These are phyloP conservation scores for Blepharisma japonicum DNA, from an alignment of 73 alveolate genomes.

Conservation along the genomic window DNA sequence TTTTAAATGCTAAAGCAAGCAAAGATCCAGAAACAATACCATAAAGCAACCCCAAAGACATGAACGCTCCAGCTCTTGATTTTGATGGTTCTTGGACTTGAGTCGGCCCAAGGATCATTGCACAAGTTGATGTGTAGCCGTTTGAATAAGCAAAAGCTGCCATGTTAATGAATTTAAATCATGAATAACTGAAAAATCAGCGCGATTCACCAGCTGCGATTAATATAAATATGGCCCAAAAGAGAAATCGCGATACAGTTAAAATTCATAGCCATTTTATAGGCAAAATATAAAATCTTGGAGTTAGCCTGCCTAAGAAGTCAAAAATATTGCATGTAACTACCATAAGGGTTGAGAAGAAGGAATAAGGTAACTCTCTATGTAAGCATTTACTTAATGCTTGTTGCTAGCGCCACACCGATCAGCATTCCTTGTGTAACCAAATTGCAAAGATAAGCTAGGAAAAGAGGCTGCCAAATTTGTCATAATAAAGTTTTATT, in stretches of 20 bases:
- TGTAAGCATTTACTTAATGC: neutral
- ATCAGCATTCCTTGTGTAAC: slow-evolving; percentile 11
- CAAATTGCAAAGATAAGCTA: slow-evolving; percentile 6
- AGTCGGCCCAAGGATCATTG: slow-evolving; percentile 61
- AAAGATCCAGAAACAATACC: slow-evolving; percentile 60
- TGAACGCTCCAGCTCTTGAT: slow-evolving; percentile 51
- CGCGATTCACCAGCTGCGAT: slow-evolving; percentile 33
- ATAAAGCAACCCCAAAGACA: slow-evolving; percentile 43
- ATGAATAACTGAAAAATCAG: slow-evolving; percentile 45
- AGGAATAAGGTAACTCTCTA: slow-evolving; percentile 14
- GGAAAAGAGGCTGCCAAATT: slow-evolving; percentile 16
- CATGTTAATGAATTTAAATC: slow-evolving; percentile 64
- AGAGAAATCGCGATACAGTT: neutral
- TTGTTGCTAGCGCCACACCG: slow-evolving; percentile 3
- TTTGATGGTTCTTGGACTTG: slow-evolving; percentile 43
- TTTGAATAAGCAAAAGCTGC: slow-evolving; percentile 57
- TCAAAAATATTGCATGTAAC: slow-evolving; percentile 17
- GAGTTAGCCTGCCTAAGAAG: slow-evolving; percentile 12
- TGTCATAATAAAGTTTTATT: neutral
- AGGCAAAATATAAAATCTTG: neutral
- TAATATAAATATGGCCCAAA: neutral
- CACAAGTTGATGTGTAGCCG: slow-evolving; percentile 57
- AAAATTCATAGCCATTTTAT: neutral
- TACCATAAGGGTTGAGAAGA: slow-evolving; percentile 3
- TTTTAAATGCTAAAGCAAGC: slow-evolving; percentile 32